These are phyloP conservation scores for Apophysomyces elegans DNA, from an alignment of 371 early-diverging fungal species.

Conservation along the genomic window DNA sequence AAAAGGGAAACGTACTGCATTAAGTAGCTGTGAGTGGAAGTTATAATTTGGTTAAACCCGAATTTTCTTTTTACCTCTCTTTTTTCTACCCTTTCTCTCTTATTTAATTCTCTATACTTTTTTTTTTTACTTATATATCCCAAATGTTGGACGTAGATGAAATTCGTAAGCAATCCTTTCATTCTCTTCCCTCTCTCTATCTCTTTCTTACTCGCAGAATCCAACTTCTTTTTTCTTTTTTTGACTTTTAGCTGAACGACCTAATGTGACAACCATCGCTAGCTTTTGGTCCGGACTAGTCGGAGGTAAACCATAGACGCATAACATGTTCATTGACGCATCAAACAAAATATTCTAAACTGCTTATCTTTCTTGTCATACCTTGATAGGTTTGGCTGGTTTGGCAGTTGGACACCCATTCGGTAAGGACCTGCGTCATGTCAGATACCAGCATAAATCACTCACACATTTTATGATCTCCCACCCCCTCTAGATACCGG, in stretches of 20 bases:
- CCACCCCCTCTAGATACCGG: conserved; percentile 37
- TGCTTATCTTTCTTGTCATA: no score
- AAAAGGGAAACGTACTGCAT: not conserved
- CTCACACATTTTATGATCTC: not conserved
- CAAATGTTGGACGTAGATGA: conserved; percentile 48
- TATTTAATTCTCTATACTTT: conserved; percentile 2
- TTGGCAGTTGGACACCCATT: conserved; percentile 70
- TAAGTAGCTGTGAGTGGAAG: not conserved
- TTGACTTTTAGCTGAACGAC: conserved; percentile 34
- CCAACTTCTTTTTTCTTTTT: not conserved
- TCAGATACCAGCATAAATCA: no score
- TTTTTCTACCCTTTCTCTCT: conserved; percentile 14
- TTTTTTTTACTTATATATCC: conserved; percentile 11
- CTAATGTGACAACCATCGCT: conserved; percentile 45
- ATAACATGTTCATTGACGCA: not conserved
- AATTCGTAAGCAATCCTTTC: conserved; percentile 32
- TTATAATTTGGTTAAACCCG: not conserved
- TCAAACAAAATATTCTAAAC: not conserved
- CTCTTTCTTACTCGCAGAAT: not conserved
- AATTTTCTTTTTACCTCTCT: conserved; percentile 4
- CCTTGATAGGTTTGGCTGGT: conserved; percentile 59
- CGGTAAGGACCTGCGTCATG: conserved; percentile 39
- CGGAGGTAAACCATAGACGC: conserved; percentile 47
- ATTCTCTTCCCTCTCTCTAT: not conserved
- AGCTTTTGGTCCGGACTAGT: conserved; percentile 62